Percentiles rank a stretch among this genome's conserved stretches.
phyloP scores from a whole-genome alignment of 1,284 basidiomycete species.

The Flammula alnicola region DNA sequence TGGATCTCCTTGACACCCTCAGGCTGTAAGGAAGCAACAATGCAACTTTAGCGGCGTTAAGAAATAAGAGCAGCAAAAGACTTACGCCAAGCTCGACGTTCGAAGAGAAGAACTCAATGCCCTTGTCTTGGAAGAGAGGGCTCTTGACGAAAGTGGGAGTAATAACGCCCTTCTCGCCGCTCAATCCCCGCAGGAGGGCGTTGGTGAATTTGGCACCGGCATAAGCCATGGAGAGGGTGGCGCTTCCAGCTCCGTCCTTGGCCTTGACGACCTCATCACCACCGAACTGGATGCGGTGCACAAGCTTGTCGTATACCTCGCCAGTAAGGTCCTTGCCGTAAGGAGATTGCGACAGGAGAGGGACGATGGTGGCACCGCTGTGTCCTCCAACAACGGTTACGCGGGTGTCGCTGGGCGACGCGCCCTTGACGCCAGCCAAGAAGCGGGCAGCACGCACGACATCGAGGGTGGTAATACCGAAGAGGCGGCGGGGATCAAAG shows the following conservation, averaged over 20 bases:
- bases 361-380: slow-evolving; percentile 95
- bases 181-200: slow-evolving; percentile 81
- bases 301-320: slow-evolving; percentile 70
- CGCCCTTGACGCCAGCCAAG: slow-evolving; percentile 76
- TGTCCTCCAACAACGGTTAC: slow-evolving; percentile 96
- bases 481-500: slow-evolving; percentile 82
- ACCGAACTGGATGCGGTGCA: slow-evolving; percentile 90
- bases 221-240: slow-evolving; percentile 95
- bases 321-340: slow-evolving; percentile 70
- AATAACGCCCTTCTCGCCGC: slow-evolving; percentile 85
- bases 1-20: slow-evolving; percentile 92
- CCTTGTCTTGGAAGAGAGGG: slow-evolving; percentile 80
- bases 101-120: slow-evolving; percentile 90
- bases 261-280: slow-evolving; percentile 93
- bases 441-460: slow-evolving; percentile 96
- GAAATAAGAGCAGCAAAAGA: slow-evolving; percentile 9
- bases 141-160: slow-evolving; percentile 91
- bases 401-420: slow-evolving; percentile 67
- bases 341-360: slow-evolving; percentile 84
- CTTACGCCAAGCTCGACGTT: slow-evolving; percentile 89
- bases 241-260: slow-evolving; percentile 89
- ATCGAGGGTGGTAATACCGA: slow-evolving; percentile 96
- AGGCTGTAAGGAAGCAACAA: slow-evolving; percentile 45
- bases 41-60: slow-evolving; percentile 18
- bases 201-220: slow-evolving; percentile 90